These are phyloP conservation scores for Polyplosphaeria fusca DNA, from an alignment of 495 filamentous ascomycete genomes.

Conservation along the genomic window DNA sequence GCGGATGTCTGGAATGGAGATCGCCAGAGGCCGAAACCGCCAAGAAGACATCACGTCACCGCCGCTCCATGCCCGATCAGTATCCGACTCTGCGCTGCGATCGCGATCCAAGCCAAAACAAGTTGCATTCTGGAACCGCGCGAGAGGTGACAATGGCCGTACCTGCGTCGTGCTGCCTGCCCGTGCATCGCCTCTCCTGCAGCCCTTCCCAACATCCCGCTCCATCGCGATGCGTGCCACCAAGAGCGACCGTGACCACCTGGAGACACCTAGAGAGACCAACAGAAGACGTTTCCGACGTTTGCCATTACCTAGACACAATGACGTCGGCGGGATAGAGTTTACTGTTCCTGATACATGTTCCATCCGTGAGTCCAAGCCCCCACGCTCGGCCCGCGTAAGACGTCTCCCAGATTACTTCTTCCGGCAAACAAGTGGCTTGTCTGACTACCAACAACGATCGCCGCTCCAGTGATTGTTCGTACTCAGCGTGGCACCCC, in stretches of 20 bases:
- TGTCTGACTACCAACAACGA: not conserved
- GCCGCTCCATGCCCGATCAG: slow-evolving; percentile 5
- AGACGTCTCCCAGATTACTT: slow-evolving; percentile 2
- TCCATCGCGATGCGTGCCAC: too few relatives aligned
- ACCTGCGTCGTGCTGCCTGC: slow-evolving; percentile 24
- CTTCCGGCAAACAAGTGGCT: not conserved
- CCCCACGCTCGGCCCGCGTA: not conserved
- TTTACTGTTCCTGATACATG: too few relatives aligned
- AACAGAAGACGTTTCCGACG: too few relatives aligned
- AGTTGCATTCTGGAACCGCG: not conserved
- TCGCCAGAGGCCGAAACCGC: slow-evolving; percentile 9
- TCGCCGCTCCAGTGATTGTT: too few relatives aligned
- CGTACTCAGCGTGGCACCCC: too few relatives aligned
- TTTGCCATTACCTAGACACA: too few relatives aligned
- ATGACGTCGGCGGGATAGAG: too few relatives aligned
- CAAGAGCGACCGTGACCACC: too few relatives aligned
- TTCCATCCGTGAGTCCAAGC: not conserved
- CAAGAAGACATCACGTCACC: slow-evolving; percentile 14
- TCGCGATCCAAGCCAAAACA: not conserved
- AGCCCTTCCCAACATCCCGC: too few relatives aligned
- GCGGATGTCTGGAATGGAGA: not conserved
- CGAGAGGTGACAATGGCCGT: slow-evolving; percentile 1
- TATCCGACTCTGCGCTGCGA: slow-evolving; percentile 12
- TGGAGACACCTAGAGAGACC: too few relatives aligned
- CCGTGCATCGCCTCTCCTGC: not conserved